Evolutionary conservation across 129 eudicot species (phyloP), one percentile per base, ranked within the genome.

Genomic region (Flaveria trinervia): DNA sequence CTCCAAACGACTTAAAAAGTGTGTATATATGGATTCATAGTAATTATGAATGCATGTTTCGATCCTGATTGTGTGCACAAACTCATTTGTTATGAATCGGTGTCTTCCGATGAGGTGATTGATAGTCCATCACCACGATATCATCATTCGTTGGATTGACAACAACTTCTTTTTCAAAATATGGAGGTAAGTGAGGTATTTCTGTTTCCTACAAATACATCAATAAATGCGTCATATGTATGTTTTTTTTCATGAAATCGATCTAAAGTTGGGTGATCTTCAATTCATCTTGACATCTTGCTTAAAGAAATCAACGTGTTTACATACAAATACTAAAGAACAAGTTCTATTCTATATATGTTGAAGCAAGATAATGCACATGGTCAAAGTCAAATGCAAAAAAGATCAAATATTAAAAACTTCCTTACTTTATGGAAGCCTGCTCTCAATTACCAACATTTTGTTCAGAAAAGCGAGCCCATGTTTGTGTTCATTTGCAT

Each of bases 71-170:
- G 7, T 4, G 41, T 36, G 8, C 44, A n/a, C 11, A 3, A 7
- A 67, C 18, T 36, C 28, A 18, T 84, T 84, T 69, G 84, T 84
- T 80, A 76, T 84, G 87, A 64, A 84, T 84, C 15, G 87, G 87
- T 2, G 87, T 9, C 62, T 66, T 80, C 54, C 87, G 68, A 16
- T 36, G 79, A 49, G 87, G 82, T 48, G 79, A 79, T 10, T 80
- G 67, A 76, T 84, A 80, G 73, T 84, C 87, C 64, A 39, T 76
- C 73, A 75, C 84, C 30, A 59, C 76, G 22, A 65, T 14, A 14
- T 67, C 75, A 39, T 52, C 65, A 20, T 79, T 74, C 14, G n/a
- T 14, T 0, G 15, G 39, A 72, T n/a, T 14, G 1, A 3, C n/a
- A 23, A 13, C 46, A 55, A 64, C 78, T 72, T 72, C 83, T 65